phyloP scores from a whole-genome alignment of 805 yeast genomes.

The Ogataea nonfermentans region DNA sequence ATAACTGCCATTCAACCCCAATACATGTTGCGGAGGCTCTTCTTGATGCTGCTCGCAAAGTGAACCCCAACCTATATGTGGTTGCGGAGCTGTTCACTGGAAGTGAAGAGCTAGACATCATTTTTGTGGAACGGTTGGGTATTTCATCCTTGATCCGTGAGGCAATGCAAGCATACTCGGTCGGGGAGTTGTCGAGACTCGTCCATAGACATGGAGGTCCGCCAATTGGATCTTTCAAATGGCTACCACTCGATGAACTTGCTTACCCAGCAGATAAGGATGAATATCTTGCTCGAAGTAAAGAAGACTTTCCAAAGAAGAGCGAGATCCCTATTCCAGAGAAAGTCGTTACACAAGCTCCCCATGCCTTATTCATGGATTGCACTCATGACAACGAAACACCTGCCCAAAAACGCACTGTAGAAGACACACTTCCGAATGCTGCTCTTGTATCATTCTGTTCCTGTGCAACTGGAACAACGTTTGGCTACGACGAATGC shows the following conservation, averaged over 20 bases:
- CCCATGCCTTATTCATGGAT: slow-evolving; percentile 95
- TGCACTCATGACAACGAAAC: slow-evolving; percentile 96
- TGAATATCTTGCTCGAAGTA: slow-evolving; percentile 22
- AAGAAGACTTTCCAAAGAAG: slow-evolving; percentile 35
- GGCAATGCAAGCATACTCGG: slow-evolving; percentile 96
- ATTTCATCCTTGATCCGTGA: slow-evolving; percentile 88
- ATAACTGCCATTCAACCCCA: slow-evolving; percentile 96
- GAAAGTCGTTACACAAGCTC: slow-evolving; percentile 63
- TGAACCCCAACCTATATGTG: slow-evolving; percentile 82
- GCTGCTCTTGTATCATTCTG: slow-evolving; percentile 94
- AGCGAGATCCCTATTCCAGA: slow-evolving; percentile 71
- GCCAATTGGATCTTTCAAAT: slow-evolving; percentile 88
- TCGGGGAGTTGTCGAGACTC: slow-evolving; percentile 77
- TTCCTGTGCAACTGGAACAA: slow-evolving; percentile 91
- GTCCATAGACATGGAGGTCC: slow-evolving; percentile 93
- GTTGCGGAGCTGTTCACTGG: slow-evolving; percentile 96
- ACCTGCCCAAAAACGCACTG: slow-evolving; percentile 85
- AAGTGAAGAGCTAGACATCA: slow-evolving; percentile 83
- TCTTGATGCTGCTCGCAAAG: slow-evolving; percentile 81
- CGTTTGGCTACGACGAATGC: slow-evolving; percentile 90
- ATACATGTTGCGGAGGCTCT: slow-evolving; percentile 88
- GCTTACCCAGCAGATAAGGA: slow-evolving; percentile 60
- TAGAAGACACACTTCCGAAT: slow-evolving; percentile 91
- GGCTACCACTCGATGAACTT: slow-evolving; percentile 73
- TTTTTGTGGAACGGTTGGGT: slow-evolving; percentile 88